Base-by-base conservation (phyloP, 2,329 filamentous ascomycete genomes). In the Hirsutella rhossiliensis region DNA sequence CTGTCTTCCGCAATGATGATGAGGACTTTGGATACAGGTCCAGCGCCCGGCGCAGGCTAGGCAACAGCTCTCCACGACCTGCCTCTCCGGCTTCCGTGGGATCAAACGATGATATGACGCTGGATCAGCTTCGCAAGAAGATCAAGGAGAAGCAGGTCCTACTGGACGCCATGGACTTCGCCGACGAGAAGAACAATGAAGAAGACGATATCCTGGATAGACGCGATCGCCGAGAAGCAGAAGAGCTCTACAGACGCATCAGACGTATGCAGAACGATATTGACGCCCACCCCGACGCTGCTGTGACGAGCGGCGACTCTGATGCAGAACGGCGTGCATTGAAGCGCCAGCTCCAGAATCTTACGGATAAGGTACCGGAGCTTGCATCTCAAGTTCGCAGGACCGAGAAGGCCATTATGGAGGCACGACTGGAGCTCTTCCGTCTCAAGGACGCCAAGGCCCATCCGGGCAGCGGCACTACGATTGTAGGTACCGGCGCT, bases 1-100 rank as follows among this genome's bases (percentile, higher is more conserved):
- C 92, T 0, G 84, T 97, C 3, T 98, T 90, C 66, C 90, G 94
- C 59, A 96, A 97, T 59, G 92, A 97, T 52, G 88, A 95, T 55
- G 87, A 95, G 53, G 84, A 88, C 47, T 78, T 94, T 55, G 88
- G 87, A 5, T 98, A 98, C 59, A 84, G 83, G 54, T 97, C 92
- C 12, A 96, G 89, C 61, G 92, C 92, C 43, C 86, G 92, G 50
- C 86, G 89, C 50, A 80, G 92, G 52, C 67, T 94, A 45, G 87
- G 85, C 36, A 82, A 80, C 48, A 81, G 78, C 47, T 92, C 88
- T 9, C 87, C 88, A 40, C 89, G 88, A 2, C 87, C 90, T 7
- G 80, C 82, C 27, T 82, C 82, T 4, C 85, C 85, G 11, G 73
- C 76, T 2, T 83, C 82, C 61, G 55, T 83, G 63, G 54, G 76